phyloP scores from a whole-genome alignment of 1,284 basidiomycete genomes.

The Volvariella volvacea region DNA sequence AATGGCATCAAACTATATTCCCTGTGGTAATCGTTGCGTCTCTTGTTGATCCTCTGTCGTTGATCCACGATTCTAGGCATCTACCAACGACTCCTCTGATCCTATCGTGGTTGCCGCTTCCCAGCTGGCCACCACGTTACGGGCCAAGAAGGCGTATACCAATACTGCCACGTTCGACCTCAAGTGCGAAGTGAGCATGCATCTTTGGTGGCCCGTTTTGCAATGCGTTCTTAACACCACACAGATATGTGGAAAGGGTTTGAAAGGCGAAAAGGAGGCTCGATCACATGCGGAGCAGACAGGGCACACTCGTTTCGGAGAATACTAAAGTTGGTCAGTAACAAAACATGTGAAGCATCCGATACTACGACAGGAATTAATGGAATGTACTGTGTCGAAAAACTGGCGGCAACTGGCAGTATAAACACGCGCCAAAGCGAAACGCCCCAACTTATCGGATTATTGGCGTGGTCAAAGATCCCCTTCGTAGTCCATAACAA shows the following conservation, averaged over 20 bases:
- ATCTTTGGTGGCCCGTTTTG: not conserved
- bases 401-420: no score
- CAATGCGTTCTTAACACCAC: conserved; percentile 1
- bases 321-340: no score
- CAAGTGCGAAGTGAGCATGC: conserved; percentile 58
- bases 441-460: no score
- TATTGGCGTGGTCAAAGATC: no score
- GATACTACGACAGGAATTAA: no score
- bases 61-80: conserved; percentile 11
- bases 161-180: conserved; percentile 89
- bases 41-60: not conserved
- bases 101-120: conserved; percentile 59
- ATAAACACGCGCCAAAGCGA: no score
- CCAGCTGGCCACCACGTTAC: conserved; percentile 66
- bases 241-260: conserved; percentile 58
- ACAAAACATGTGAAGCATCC: not conserved
- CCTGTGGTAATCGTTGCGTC: conserved; percentile 37
- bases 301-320: conserved; percentile 84
- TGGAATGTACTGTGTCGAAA: no score
- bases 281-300: conserved; percentile 80
- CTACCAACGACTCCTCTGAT: conserved; percentile 35
- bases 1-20: conserved; percentile 88
- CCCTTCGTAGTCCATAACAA: conserved; percentile 64
- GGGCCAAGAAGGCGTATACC: conserved; percentile 77
- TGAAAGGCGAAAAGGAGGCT: conserved; percentile 92